Conservation (phyloP, 108 stramenopile genomes). For the Pseudonitzschia multiseries region DNA sequence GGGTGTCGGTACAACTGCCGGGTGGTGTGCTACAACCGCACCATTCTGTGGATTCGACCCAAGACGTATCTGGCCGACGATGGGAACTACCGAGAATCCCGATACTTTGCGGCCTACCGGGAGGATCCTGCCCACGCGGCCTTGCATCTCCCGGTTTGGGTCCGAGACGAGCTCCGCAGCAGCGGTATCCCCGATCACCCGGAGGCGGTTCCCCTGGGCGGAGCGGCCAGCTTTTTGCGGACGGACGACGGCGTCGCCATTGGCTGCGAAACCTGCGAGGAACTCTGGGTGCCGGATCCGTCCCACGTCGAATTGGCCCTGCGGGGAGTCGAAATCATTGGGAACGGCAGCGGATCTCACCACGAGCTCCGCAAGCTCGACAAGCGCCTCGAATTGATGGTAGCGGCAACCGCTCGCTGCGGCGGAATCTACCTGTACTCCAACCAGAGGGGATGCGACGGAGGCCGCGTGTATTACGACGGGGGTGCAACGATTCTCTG, state of each 20-base stretch:
- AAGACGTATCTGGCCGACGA: conserved; percentile 90
- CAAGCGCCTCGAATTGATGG: conserved; percentile 84
- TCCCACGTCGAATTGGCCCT: conserved; percentile 90
- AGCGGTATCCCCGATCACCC: background rate
- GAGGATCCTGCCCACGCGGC: background rate
- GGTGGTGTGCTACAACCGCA: conserved; percentile 72
- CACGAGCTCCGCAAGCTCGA: conserved; percentile 92
- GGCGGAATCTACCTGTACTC: conserved; percentile 98
- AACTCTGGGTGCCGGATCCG: conserved; percentile 92
- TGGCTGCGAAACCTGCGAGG: conserved; percentile 97
- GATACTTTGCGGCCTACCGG: conserved; percentile 92
- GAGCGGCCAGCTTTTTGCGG: conserved; percentile 44
- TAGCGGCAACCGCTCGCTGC: conserved; percentile 88
- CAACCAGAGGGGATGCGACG: conserved; percentile 98
- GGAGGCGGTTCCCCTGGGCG: conserved; percentile 66
- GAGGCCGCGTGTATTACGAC: conserved; percentile 93
- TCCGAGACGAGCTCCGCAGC: conserved; percentile 51
- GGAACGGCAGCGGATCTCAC: conserved; percentile 96
- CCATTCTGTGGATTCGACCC: conserved; percentile 87
- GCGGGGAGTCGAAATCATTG: conserved; percentile 94
- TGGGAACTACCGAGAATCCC: conserved; percentile 96
- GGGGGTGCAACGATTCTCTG: conserved; percentile 93
- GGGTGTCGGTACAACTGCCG: conserved; percentile 97
- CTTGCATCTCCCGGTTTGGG: background rate
- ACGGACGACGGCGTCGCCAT: conserved; percentile 65